Percentiles rank a stretch among this genome's conserved stretches.
Evolutionary conservation across 768 basidiomycete genomes (phyloP).

Genomic region (Suillus paluster): DNA sequence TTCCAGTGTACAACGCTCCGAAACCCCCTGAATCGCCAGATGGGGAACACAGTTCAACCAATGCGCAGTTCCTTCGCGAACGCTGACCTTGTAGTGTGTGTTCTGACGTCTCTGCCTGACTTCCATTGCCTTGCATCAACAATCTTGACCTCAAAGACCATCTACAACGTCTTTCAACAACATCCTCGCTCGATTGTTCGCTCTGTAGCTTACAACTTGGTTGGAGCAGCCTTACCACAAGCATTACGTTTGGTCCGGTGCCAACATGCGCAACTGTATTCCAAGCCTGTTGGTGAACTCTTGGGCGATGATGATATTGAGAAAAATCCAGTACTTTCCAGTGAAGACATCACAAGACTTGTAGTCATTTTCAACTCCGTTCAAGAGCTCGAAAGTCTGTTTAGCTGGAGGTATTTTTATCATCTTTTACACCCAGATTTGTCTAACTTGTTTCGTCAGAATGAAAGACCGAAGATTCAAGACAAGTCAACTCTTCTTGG

Average conservation of each 20-base stretch:
- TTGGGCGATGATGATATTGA: slow-evolving; percentile 2
- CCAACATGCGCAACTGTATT: too few species aligned
- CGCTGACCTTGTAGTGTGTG: slow-evolving; percentile 36
- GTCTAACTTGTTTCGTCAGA: slow-evolving; percentile 21
- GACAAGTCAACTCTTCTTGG: slow-evolving; percentile 31
- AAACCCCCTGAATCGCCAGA: background rate
- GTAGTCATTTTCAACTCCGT: slow-evolving; percentile 15
- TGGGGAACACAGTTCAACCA: slow-evolving; percentile 2
- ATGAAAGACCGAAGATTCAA: slow-evolving; percentile 41
- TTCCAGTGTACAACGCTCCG: background rate
- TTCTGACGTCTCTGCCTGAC: slow-evolving; percentile 33
- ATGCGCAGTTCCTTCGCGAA: slow-evolving; percentile 24
- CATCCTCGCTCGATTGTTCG: slow-evolving; percentile 36
- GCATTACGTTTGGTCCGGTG: too few species aligned
- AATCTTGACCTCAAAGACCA: slow-evolving; percentile 34
- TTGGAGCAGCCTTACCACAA: slow-evolving; percentile 29
- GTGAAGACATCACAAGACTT: slow-evolving; percentile 14
- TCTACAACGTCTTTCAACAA: slow-evolving; percentile 32
- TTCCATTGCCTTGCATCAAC: slow-evolving; percentile 30
- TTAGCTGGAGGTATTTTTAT: slow-evolving; percentile 40
- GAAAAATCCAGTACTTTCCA: slow-evolving; percentile 12
- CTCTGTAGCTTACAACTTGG: slow-evolving; percentile 32
- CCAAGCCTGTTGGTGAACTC: too few species aligned
- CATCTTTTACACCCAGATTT: background rate
- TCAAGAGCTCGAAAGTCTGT: slow-evolving; percentile 40